Evolutionary conservation across 768 basidiomycete genomes (phyloP).

Genomic region (Podaxis rugospora): DNA sequence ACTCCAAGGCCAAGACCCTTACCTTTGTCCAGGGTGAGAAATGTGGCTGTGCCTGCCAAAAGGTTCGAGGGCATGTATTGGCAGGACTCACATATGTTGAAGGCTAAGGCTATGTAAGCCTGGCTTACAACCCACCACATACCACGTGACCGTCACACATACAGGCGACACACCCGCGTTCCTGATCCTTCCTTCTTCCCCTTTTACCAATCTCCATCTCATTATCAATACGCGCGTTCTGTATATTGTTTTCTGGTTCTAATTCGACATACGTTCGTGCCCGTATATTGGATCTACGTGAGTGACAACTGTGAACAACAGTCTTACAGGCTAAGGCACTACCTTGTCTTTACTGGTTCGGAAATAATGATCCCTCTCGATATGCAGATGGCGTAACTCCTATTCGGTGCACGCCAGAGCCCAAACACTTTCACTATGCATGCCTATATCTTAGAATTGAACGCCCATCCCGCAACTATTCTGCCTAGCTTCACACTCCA

Average conservation of each 20-base stretch:
- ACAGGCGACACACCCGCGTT: too few species aligned
- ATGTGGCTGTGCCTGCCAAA: neutral
- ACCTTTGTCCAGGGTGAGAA: constrained; percentile 55
- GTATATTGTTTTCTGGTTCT: too few species aligned
- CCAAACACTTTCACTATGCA: neutral
- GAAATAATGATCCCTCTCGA: constrained; percentile 23
- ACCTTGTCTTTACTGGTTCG: constrained; percentile 54
- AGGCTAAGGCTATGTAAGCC: constrained; percentile 30
- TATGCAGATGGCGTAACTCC: neutral
- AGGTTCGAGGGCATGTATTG: constrained; percentile 35
- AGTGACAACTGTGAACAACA: too few species aligned
- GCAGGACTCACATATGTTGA: constrained; percentile 52
- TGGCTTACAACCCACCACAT: too few species aligned
- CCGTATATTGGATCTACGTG: too few species aligned
- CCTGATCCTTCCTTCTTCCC: too few species aligned
- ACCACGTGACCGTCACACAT: too few species aligned
- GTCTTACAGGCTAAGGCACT: constrained; percentile 32
- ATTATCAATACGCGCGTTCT: too few species aligned
- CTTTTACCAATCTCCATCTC: too few species aligned
- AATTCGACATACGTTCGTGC: too few species aligned
- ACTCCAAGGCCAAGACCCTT: constrained; percentile 40
- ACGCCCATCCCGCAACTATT: neutral
- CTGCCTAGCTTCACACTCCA: neutral
- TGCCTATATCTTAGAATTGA: neutral
- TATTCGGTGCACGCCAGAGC: neutral